Base-by-base conservation (phyloP, 495 filamentous ascomycete species). In the Hyaloscypha hepaticicola region DNA sequence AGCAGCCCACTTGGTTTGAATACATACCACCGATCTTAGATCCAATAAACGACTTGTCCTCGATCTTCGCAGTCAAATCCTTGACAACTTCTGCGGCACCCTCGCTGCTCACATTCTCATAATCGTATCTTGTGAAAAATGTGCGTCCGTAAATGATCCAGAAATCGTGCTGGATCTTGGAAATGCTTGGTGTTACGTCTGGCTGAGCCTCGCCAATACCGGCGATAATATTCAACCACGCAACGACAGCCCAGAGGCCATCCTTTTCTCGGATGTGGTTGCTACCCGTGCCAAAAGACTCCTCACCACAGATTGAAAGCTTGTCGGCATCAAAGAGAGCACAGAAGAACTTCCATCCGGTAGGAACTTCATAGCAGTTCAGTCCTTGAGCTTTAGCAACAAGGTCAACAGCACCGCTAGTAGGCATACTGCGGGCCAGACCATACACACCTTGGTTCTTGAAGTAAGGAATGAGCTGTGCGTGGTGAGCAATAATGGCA, bases 291-390 rank as follows among this genome's bases (percentile, higher is more conserved):
- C 95, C 95, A 75, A 99, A 99, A 58, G 89, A 93, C 82, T 99
- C 95, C 76, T 99, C 95, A 49, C 95, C 95, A 75, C 95, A 99
- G 76, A 99, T 99, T 70, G 93, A 97, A 76, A 99, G 89, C 84
- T 97, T 97, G 77, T 97, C 82, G 66, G 93, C 90, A 72, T 99
- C 95, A 72, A 99, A 97, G 60, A 99, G 82, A 72, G 92, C 95
- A 76, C 95, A 99, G 87, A 99, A 99, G 85, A 99, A 99, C 78
- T 99, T 99, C 95, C 95, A 99, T 63, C 95, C 95, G 0, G 95
- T 99, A 12, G 95, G 95, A 5, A 99, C 95, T 78, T 99, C 95
- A 78, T 99, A 99, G 78, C 86, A 88, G 78, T 93, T 80, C 26
- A 98, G 82, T 24, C 92, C 93, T 80, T 97, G 92, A 67, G 91